Conservation (phyloP, 2,329 filamentous ascomycete species). For the Ophiocordyceps robertsii region DNA sequence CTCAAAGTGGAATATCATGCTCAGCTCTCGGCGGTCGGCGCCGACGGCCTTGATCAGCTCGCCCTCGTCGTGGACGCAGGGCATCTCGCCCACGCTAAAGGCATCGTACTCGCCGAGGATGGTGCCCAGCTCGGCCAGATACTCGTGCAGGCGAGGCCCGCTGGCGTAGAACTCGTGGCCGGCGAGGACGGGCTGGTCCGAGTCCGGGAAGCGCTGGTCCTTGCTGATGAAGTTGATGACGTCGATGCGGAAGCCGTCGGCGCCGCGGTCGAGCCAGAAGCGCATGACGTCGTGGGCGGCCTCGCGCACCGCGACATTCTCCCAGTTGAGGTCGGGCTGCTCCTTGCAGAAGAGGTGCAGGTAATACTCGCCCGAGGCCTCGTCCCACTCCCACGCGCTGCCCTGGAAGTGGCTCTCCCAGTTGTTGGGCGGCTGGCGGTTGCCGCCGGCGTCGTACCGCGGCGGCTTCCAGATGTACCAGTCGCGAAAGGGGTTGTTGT, state of each 20-base stretch:
- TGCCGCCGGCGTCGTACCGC: slow-evolving; percentile 40
- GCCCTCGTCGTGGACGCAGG: slow-evolving; percentile 26
- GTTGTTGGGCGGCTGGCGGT: slow-evolving; percentile 47
- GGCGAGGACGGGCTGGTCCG: slow-evolving; percentile 16
- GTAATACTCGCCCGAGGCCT: slow-evolving; percentile 38
- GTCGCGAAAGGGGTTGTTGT: slow-evolving; percentile 37
- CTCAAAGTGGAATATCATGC: slow-evolving; percentile 65
- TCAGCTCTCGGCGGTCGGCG: slow-evolving; percentile 43
- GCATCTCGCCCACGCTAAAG: slow-evolving; percentile 40
- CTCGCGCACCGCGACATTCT: slow-evolving; percentile 48
- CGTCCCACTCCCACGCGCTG: slow-evolving; percentile 35
- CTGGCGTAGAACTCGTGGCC: slow-evolving; percentile 36
- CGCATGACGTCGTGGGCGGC: slow-evolving; percentile 56
- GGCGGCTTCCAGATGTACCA: slow-evolving; percentile 56
- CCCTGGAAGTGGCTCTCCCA: slow-evolving; percentile 30
- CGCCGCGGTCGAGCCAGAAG: slow-evolving; percentile 61
- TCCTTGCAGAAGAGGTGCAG: slow-evolving; percentile 56
- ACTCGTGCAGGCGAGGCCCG: slow-evolving; percentile 34
- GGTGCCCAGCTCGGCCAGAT: slow-evolving; percentile 27
- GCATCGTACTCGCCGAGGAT: slow-evolving; percentile 32
- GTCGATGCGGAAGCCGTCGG: slow-evolving; percentile 53
- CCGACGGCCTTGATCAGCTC: slow-evolving; percentile 36
- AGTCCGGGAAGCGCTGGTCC: slow-evolving; percentile 40
- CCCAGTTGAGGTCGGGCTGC: slow-evolving; percentile 71
- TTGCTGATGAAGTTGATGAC: slow-evolving; percentile 58